phyloP scores from a whole-genome alignment of 176 grass and related monocot genomes.

The Cocos nucifera region DNA sequence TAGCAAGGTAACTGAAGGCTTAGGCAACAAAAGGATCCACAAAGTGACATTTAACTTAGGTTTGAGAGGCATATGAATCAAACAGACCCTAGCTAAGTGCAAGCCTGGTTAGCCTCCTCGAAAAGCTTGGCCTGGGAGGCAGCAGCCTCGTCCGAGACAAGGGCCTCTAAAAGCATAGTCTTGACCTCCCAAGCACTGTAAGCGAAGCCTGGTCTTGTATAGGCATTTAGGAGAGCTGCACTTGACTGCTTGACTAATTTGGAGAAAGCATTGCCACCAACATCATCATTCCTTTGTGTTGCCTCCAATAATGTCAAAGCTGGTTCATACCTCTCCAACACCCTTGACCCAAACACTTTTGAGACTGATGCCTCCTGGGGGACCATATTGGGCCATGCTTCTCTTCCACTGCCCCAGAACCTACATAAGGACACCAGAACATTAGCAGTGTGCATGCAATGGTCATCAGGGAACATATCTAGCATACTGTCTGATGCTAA shows the following conservation, averaged over 20 bases:
- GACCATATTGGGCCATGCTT: conserved; percentile 79
- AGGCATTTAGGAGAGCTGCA: conserved; percentile 76
- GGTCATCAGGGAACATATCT: too few species aligned
- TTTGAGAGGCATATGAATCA: background rate
- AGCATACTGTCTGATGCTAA: conserved; percentile 17
- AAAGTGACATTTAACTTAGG: background rate
- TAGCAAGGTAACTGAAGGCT: background rate
- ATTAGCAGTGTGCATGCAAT: background rate
- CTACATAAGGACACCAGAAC: conserved; percentile 19
- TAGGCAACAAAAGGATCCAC: background rate
- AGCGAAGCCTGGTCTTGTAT: conserved; percentile 52
- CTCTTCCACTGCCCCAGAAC: conserved; percentile 82
- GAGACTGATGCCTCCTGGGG: conserved; percentile 64
- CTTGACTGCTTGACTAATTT: conserved; percentile 87
- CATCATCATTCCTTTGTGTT: conserved; percentile 65
- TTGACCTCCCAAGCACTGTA: conserved; percentile 93
- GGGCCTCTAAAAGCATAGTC: conserved; percentile 57
- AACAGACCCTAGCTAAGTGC: background rate
- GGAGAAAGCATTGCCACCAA: conserved; percentile 35
- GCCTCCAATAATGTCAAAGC: conserved; percentile 77
- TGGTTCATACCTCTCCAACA: conserved; percentile 61
- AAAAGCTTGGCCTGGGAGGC: conserved; percentile 65
- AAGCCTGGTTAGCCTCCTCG: conserved; percentile 67
- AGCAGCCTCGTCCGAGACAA: conserved; percentile 63
- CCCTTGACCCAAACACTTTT: conserved; percentile 84